Conservation (phyloP, 805 yeast genomes). For the Metschnikowia koreensis region DNA sequence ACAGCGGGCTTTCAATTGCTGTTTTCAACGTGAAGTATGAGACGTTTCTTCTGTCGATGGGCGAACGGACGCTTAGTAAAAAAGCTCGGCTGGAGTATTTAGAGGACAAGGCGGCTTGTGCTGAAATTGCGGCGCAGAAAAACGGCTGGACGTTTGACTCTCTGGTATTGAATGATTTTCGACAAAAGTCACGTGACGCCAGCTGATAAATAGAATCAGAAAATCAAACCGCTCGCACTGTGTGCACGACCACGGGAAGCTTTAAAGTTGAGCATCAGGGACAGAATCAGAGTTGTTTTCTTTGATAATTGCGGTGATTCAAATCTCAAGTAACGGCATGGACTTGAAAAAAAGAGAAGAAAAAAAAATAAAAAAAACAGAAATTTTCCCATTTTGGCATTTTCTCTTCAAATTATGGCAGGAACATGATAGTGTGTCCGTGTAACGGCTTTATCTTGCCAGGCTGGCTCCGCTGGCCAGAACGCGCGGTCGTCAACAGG, state of each 20-base stretch:
- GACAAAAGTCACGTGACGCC: neutral
- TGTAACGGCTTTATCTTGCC: neutral
- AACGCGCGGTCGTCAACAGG: too few species aligned
- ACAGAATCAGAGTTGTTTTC: too few species aligned
- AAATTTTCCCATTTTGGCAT: too few species aligned
- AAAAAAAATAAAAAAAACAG: too few species aligned
- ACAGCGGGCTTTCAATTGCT: slow-evolving; percentile 77
- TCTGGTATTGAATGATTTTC: neutral
- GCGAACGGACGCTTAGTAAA: slow-evolving; percentile 31
- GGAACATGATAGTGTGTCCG: neutral
- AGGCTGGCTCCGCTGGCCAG: neutral
- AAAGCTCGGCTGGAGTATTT: slow-evolving; percentile 26
- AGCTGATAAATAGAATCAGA: too few species aligned
- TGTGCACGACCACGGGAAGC: too few species aligned
- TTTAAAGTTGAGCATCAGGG: too few species aligned
- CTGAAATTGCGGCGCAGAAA: slow-evolving; percentile 17
- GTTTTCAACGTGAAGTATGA: slow-evolving; percentile 57
- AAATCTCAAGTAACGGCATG: too few species aligned
- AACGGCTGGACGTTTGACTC: slow-evolving; percentile 34
- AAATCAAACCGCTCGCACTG: too few species aligned
- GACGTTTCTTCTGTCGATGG: slow-evolving; percentile 26
- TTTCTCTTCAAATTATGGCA: neutral
- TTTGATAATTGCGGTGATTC: too few species aligned
- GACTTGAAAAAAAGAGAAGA: too few species aligned
- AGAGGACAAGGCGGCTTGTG: slow-evolving; percentile 21